phyloP scores from a whole-genome alignment of 371 early-diverging fungal genomes.

The Rhizopus microsporus region DNA sequence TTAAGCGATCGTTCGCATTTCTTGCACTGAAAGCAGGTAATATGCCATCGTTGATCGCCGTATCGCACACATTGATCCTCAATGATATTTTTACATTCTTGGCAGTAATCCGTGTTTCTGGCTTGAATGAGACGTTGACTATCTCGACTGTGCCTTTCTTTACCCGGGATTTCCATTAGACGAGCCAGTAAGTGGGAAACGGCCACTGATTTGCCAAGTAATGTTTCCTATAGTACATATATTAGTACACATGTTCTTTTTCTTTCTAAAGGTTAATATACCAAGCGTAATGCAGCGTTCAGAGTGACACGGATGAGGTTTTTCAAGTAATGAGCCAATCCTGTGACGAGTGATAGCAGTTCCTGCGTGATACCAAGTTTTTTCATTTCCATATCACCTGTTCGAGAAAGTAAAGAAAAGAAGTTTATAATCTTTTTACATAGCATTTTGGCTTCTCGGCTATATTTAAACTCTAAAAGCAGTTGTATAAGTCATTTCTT shows the following conservation, averaged over 20 bases:
- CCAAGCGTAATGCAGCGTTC: slow-evolving; percentile 82
- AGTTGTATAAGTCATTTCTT: neutral
- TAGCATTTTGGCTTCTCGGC: slow-evolving; percentile 77
- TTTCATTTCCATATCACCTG: slow-evolving; percentile 66
- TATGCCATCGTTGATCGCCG: slow-evolving; percentile 78
- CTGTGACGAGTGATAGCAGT: slow-evolving; percentile 86
- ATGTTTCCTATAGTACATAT: slow-evolving; percentile 31
- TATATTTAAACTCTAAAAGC: slow-evolving; percentile 70
- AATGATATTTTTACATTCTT: slow-evolving; percentile 71
- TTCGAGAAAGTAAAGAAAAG: slow-evolving; percentile 86
- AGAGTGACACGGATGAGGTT: slow-evolving; percentile 86
- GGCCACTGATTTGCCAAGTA: slow-evolving; percentile 41
- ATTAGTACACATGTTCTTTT: neutral
- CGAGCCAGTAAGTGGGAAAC: slow-evolving; percentile 62
- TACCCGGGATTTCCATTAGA: slow-evolving; percentile 63
- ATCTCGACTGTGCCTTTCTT: slow-evolving; percentile 48
- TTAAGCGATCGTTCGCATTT: slow-evolving; percentile 58
- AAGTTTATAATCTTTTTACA: slow-evolving; percentile 86
- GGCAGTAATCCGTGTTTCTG: slow-evolving; percentile 79
- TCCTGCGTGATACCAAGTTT: slow-evolving; percentile 84
- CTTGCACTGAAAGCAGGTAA: slow-evolving; percentile 75
- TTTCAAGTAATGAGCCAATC: slow-evolving; percentile 91
- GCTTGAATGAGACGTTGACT: slow-evolving; percentile 48
- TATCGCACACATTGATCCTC: slow-evolving; percentile 87
- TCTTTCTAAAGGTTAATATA: slow-evolving; percentile 9